These are phyloP conservation scores for Kwoniella dejecticola DNA, from an alignment of 768 basidiomycete genomes.

Conservation along the genomic window DNA sequence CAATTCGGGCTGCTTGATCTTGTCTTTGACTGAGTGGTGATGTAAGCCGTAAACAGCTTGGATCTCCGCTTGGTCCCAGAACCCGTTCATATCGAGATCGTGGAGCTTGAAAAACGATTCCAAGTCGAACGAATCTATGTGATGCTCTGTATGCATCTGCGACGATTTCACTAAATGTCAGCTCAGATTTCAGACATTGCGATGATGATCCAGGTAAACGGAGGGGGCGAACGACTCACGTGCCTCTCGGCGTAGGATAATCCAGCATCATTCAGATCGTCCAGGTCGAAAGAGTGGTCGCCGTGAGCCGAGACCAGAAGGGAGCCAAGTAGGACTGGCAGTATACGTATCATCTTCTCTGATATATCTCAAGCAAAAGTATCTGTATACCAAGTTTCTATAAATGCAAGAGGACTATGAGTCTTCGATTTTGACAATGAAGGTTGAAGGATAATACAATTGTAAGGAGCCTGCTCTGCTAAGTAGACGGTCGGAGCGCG, in stretches of 20 bases:
- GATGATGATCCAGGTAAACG: not conserved
- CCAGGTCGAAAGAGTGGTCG: slow-evolving; percentile 62
- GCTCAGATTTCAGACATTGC: not conserved
- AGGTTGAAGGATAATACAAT: too few species aligned
- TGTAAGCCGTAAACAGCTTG: slow-evolving; percentile 96
- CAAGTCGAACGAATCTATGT: slow-evolving; percentile 65
- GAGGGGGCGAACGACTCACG: slow-evolving; percentile 62
- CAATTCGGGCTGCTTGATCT: slow-evolving; percentile 65
- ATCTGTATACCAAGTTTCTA: not conserved
- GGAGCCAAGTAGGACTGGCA: slow-evolving; percentile 9
- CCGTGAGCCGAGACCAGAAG: slow-evolving; percentile 62
- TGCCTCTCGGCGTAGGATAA: slow-evolving; percentile 82
- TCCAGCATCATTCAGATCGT: slow-evolving; percentile 66
- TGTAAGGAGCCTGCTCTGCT: too few species aligned
- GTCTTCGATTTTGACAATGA: too few species aligned
- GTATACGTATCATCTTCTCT: slow-evolving; percentile 9
- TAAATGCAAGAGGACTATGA: not conserved
- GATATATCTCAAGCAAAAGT: not conserved
- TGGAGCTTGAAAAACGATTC: slow-evolving; percentile 93
- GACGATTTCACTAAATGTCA: not conserved
- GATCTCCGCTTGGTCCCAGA: slow-evolving; percentile 83
- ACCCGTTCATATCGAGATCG: slow-evolving; percentile 82
- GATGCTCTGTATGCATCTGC: slow-evolving; percentile 53
- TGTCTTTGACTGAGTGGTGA: slow-evolving; percentile 79
- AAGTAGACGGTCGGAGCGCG: too few species aligned